phyloP scores from a whole-genome alignment of 305 asterid genomes.

The Fraxinus velutina region DNA sequence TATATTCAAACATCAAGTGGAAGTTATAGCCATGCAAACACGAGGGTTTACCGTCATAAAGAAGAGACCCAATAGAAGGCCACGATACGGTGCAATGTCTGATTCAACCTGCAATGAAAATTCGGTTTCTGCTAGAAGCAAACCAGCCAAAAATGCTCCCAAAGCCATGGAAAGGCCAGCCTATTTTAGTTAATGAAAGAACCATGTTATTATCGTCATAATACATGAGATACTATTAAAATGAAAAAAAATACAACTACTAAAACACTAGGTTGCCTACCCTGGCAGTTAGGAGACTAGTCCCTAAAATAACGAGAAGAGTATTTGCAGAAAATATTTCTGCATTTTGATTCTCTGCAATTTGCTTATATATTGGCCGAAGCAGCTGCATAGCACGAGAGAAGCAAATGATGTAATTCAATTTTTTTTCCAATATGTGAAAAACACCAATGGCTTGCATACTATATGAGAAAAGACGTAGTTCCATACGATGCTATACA shows the following conservation, averaged over 20 bases:
- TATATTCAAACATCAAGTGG: slow-evolving; percentile 7
- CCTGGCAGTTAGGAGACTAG: slow-evolving; percentile 98
- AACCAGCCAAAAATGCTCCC: slow-evolving; percentile 99
- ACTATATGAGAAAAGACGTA: slow-evolving; percentile 10
- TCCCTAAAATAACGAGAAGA: slow-evolving; percentile 90
- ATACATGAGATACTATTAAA: slow-evolving; percentile 15
- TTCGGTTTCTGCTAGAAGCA: slow-evolving; percentile 98
- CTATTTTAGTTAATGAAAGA: slow-evolving; percentile 42
- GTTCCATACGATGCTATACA: slow-evolving; percentile 3
- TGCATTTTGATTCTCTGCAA: slow-evolving; percentile 97
- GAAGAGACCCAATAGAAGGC: slow-evolving; percentile 96
- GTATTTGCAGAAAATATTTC: slow-evolving; percentile 97
- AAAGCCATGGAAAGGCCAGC: slow-evolving; percentile 99
- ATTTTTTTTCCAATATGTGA: background rate
- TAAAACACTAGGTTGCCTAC: slow-evolving; percentile 40
- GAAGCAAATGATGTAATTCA: slow-evolving; percentile 20
- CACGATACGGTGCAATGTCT: slow-evolving; percentile 99
- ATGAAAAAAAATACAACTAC: slow-evolving; percentile 14
- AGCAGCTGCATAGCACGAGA: slow-evolving; percentile 69
- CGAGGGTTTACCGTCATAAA: slow-evolving; percentile 82
- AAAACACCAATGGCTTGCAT: slow-evolving; percentile 9
- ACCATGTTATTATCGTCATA: slow-evolving; percentile 10
- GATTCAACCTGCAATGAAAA: slow-evolving; percentile 98
- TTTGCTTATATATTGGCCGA: slow-evolving; percentile 93
- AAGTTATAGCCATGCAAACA: slow-evolving; percentile 13